Conservation (phyloP, 2,329 filamentous ascomycete species). For the Venturia asperata region DNA sequence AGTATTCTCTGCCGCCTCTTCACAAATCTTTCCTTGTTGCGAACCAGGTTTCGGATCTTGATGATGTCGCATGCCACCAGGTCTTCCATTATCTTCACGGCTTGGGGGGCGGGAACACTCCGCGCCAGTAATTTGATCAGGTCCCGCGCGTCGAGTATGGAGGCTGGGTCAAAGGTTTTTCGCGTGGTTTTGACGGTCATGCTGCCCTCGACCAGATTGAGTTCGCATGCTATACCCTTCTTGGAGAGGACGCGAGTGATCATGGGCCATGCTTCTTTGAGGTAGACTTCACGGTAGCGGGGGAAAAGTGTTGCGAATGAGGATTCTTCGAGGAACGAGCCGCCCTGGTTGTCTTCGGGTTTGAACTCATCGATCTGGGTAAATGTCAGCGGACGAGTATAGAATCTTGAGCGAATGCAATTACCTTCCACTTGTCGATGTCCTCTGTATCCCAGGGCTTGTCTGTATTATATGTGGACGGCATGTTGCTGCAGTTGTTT, state of each 20-base stretch:
- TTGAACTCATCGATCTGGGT: slow-evolving; percentile 70
- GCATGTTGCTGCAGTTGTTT: slow-evolving; percentile 50
- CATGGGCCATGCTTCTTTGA: slow-evolving; percentile 88
- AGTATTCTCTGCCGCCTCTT: slow-evolving; percentile 90
- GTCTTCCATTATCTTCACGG: slow-evolving; percentile 89
- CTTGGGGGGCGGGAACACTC: slow-evolving; percentile 87
- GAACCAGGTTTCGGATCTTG: slow-evolving; percentile 84
- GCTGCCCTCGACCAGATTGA: slow-evolving; percentile 89
- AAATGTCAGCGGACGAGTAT: neutral
- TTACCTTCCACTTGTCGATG: slow-evolving; percentile 89
- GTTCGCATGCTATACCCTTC: slow-evolving; percentile 77
- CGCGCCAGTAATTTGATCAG: slow-evolving; percentile 87
- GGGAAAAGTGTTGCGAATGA: slow-evolving; percentile 63
- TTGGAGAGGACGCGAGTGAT: slow-evolving; percentile 84
- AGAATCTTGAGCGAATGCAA: slow-evolving; percentile 5
- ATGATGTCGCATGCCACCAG: slow-evolving; percentile 89
- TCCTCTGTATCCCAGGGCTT: slow-evolving; percentile 97
- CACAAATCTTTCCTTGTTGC: slow-evolving; percentile 91
- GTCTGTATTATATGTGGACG: slow-evolving; percentile 79
- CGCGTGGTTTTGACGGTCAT: slow-evolving; percentile 96
- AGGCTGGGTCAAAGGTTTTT: slow-evolving; percentile 84
- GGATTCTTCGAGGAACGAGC: slow-evolving; percentile 87
- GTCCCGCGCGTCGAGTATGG: slow-evolving; percentile 89
- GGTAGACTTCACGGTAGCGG: slow-evolving; percentile 91
- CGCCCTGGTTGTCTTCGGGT: slow-evolving; percentile 73